A percentile compares a stretch with the other conserved stretches of the same genome.
Conservation (phyloP, 1,284 basidiomycete genomes). For the Naganishia albida region DNA sequence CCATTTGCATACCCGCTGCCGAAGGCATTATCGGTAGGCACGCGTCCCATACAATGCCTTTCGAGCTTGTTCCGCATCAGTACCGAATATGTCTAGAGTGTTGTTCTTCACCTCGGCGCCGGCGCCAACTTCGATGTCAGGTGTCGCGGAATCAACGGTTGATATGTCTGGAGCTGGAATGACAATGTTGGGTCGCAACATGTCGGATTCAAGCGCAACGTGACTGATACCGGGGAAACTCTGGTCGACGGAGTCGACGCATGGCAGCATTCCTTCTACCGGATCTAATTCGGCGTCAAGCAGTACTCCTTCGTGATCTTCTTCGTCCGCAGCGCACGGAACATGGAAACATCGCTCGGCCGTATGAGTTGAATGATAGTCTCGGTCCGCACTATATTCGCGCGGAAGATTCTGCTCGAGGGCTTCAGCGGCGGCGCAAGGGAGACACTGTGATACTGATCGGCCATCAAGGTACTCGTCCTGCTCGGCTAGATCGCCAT, state of each 20-base stretch:
- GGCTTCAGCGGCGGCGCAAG: no score
- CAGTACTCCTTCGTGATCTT: background rate
- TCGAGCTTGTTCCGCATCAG: slow-evolving; percentile 17
- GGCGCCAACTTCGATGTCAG: background rate
- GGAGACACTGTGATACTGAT: no score
- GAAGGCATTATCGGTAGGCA: background rate
- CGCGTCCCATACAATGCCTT: slow-evolving; percentile 5
- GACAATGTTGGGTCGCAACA: background rate
- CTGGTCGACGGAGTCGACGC: background rate
- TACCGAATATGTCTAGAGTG: slow-evolving; percentile 17
- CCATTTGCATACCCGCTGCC: background rate
- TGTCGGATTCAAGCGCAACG: background rate
- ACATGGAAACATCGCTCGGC: background rate
- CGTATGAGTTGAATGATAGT: background rate
- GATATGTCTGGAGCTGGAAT: background rate
- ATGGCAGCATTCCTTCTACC: background rate
- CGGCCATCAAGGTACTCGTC: no score
- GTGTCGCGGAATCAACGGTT: background rate
- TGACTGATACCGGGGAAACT: no score
- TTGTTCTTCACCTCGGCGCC: background rate
- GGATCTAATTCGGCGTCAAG: background rate
- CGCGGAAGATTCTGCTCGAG: background rate
- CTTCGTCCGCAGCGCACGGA: background rate
- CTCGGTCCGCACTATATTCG: background rate
- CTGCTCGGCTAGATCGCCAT: no score